A percentile compares a stretch with the other conserved stretches of the same genome.
Evolutionary conservation across 2,329 filamentous ascomycete species (phyloP).

Genomic region (Nemania abortiva): DNA sequence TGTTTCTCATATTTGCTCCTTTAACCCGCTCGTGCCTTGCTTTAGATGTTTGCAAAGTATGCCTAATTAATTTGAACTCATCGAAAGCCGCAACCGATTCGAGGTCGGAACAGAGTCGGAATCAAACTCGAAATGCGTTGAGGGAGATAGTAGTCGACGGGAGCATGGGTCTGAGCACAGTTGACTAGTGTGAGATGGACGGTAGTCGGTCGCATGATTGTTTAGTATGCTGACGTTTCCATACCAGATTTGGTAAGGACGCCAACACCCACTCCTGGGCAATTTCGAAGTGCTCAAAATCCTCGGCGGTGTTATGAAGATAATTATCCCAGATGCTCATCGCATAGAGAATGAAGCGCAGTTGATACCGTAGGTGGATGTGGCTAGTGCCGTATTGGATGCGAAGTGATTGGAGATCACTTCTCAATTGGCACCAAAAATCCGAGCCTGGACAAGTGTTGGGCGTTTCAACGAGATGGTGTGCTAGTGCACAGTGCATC

Average conservation of each 20-base stretch:
- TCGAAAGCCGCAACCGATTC: neutral
- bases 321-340: slow-evolving; percentile 26
- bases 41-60: neutral
- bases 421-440: slow-evolving; percentile 24
- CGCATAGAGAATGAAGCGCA: neutral
- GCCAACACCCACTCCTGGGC: slow-evolving; percentile 17
- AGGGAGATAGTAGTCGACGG: neutral
- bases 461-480: slow-evolving; percentile 31
- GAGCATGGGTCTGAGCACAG: neutral
- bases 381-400: slow-evolving; percentile 24
- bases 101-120: too few relatives aligned
- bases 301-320: neutral
- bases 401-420: slow-evolving; percentile 28
- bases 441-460: slow-evolving; percentile 29
- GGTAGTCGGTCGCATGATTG: slow-evolving; percentile 23
- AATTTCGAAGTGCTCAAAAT: slow-evolving; percentile 23
- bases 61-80: neutral
- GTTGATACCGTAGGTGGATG: slow-evolving; percentile 16
- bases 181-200: slow-evolving; percentile 10
- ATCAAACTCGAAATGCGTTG: neutral
- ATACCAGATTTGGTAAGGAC: slow-evolving; percentile 24
- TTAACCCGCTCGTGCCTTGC: slow-evolving; percentile 7
- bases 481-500: slow-evolving; percentile 29
- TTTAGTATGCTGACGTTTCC: slow-evolving; percentile 33
- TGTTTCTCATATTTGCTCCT: neutral